Percentiles rank a stretch among this genome's conserved stretches.
These are phyloP conservation scores for Mucor plumbeus DNA, from an alignment of 371 early-diverging fungal species.

Conservation along the genomic window DNA sequence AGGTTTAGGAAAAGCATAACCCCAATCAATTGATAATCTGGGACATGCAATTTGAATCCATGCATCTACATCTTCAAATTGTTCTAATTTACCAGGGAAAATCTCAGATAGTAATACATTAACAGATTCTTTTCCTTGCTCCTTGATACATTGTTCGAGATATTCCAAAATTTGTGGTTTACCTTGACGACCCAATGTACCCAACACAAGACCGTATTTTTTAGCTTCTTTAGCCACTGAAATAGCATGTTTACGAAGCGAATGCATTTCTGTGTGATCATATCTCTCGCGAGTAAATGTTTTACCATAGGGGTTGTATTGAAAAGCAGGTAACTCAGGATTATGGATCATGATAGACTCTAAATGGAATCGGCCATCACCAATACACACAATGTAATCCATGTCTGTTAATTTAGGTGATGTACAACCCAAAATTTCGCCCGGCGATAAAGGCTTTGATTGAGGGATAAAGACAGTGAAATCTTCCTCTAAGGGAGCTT, in stretches of 20 bases:
- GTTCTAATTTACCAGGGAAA: slow-evolving; percentile 88
- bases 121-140: slow-evolving; percentile 72
- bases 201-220: slow-evolving; percentile 91
- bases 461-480: slow-evolving; percentile 87
- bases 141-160: slow-evolving; percentile 67
- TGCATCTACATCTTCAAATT: slow-evolving; percentile 89
- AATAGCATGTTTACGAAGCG: slow-evolving; percentile 85
- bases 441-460: slow-evolving; percentile 94
- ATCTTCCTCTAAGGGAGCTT: slow-evolving; percentile 64
- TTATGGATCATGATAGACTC: slow-evolving; percentile 99
- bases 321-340: slow-evolving; percentile 89
- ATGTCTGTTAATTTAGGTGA: slow-evolving; percentile 84
- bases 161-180: slow-evolving; percentile 90
- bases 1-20: slow-evolving; percentile 94
- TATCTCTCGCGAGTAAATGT: slow-evolving; percentile 94
- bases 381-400: slow-evolving; percentile 84
- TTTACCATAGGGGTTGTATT: slow-evolving; percentile 98
- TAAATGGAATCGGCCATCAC: slow-evolving; percentile 99
- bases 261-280: slow-evolving; percentile 92
- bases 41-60: slow-evolving; percentile 99
- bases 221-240: slow-evolving; percentile 72
- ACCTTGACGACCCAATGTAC: slow-evolving; percentile 99
- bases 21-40: slow-evolving; percentile 99
- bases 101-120: slow-evolving; percentile 93
- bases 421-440: slow-evolving; percentile 99